Conservation (phyloP, 2,329 filamentous ascomycete species). For the Tympanopsis confertula region DNA sequence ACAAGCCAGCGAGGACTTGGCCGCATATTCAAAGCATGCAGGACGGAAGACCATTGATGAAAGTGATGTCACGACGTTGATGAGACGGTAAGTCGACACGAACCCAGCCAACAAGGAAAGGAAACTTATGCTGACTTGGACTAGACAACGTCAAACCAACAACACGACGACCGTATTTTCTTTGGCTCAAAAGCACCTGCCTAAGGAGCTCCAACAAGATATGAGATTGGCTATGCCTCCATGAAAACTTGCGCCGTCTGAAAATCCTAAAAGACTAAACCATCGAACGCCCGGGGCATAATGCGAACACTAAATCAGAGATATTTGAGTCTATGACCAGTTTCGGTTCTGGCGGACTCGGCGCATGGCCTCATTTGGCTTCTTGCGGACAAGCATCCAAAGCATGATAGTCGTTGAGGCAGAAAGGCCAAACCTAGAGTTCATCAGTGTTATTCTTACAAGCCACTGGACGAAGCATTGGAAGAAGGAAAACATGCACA, state of each 20-base stretch:
- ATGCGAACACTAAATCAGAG: constrained; percentile 17
- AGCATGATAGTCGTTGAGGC: constrained; percentile 87
- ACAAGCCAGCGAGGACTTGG: constrained; percentile 70
- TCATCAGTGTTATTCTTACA: constrained; percentile 3
- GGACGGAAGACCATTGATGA: constrained; percentile 78
- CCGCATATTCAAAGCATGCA: constrained; percentile 70
- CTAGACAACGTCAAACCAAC: constrained; percentile 67
- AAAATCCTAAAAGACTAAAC: constrained; percentile 15
- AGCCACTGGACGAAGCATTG: constrained; percentile 2
- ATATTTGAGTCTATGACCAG: constrained; percentile 39
- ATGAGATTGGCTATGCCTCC: constrained; percentile 57
- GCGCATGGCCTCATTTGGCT: constrained; percentile 58
- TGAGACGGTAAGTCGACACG: constrained; percentile 59
- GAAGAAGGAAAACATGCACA: constrained; percentile 2
- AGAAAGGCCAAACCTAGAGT: constrained; percentile 68
- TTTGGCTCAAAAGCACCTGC: constrained; percentile 71
- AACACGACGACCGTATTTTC: constrained; percentile 67
- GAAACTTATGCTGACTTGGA: constrained; percentile 16
- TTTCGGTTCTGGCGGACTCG: constrained; percentile 67
- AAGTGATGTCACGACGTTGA: constrained; percentile 68
- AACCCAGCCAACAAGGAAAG: constrained; percentile 5
- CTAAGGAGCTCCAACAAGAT: constrained; percentile 72
- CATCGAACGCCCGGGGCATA: constrained; percentile 28
- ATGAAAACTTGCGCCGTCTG: constrained; percentile 17
- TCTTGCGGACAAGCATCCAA: constrained; percentile 87